These are phyloP conservation scores for Solanum corneliomulleri DNA, from an alignment of 257 asterid genomes.

Conservation along the genomic window DNA sequence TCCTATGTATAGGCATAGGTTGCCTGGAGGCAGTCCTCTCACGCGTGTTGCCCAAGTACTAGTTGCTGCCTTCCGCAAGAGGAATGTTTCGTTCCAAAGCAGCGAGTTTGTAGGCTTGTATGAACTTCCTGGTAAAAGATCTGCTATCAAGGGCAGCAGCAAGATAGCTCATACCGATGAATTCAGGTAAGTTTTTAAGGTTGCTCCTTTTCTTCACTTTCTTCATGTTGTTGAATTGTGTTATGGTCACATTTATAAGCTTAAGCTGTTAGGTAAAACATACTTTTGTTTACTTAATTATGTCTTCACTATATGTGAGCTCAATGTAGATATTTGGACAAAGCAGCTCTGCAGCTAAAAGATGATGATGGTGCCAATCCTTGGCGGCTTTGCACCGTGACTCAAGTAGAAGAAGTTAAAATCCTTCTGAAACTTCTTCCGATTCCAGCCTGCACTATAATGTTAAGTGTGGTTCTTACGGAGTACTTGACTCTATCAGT, in stretches of 20 bases:
- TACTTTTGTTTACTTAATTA: neutral
- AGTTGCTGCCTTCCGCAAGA: constrained; percentile 75
- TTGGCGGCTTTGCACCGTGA: constrained; percentile 93
- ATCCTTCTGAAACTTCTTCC: constrained; percentile 77
- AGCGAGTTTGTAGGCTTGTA: constrained; percentile 78
- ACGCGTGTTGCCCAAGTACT: constrained; percentile 91
- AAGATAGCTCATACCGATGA: constrained; percentile 82
- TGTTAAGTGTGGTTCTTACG: constrained; percentile 70
- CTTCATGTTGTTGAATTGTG: neutral
- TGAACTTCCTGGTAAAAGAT: constrained; percentile 77
- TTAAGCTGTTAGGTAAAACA: neutral
- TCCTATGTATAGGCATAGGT: constrained; percentile 78
- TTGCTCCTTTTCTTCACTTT: neutral
- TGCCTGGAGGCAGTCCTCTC: constrained; percentile 94
- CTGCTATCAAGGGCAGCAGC: constrained; percentile 84
- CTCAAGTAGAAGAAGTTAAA: constrained; percentile 95
- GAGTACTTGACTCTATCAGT: constrained; percentile 87
- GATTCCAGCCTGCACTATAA: constrained; percentile 70
- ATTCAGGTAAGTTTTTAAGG: constrained; percentile 43
- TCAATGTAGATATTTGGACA: constrained; percentile 65
- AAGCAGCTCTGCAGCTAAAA: constrained; percentile 85
- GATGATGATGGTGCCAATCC: constrained; percentile 60
- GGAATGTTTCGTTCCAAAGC: constrained; percentile 50
- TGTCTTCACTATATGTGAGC: neutral
- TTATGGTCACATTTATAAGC: neutral